A percentile compares a stretch with the other conserved stretches of the same genome.
phyloP scores from a whole-genome alignment of 2,329 filamentous ascomycete species.

The Onygena corvina region DNA sequence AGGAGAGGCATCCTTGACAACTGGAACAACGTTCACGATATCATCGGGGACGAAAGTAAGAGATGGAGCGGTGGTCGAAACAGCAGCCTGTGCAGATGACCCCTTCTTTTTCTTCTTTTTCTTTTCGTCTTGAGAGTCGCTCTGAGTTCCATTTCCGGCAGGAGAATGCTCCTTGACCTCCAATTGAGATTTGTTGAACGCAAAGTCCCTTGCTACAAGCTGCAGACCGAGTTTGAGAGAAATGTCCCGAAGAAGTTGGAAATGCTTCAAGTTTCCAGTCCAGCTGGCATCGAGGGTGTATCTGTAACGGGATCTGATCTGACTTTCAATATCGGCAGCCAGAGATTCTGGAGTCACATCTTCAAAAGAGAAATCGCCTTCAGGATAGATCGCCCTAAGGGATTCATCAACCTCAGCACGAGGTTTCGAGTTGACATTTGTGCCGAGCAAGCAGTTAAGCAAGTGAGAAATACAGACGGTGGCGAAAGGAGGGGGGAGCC shows the following conservation, averaged over 20 bases:
- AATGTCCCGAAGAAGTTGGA: conserved; percentile 82
- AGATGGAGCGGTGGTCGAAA: conserved; percentile 34
- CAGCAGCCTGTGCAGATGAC: conserved; percentile 36
- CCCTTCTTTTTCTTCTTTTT: conserved; percentile 47
- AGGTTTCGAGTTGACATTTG: conserved; percentile 63
- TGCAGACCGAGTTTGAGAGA: conserved; percentile 83
- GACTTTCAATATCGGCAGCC: conserved; percentile 54
- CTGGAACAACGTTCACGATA: conserved; percentile 80
- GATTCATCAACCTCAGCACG: conserved; percentile 62
- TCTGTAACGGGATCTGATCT: conserved; percentile 63
- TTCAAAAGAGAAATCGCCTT: conserved; percentile 71
- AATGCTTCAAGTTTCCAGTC: conserved; percentile 53
- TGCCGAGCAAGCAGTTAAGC: conserved; percentile 83
- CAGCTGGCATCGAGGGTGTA: conserved; percentile 60
- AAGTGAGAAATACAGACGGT: conserved; percentile 71
- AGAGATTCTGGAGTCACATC: conserved; percentile 63
- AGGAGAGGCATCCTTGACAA: conserved; percentile 88
- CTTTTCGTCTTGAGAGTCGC: conserved; percentile 28
- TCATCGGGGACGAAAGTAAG: conserved; percentile 71
- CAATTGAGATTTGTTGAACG: conserved; percentile 45
- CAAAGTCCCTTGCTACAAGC: conserved; percentile 64
- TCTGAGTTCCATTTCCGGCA: conserved; percentile 28
- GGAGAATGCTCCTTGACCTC: conserved; percentile 26
- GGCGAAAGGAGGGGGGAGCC: conserved; percentile 68
- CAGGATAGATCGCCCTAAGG: conserved; percentile 63